Conservation (phyloP, 75 land plant species). For the Sequoia sempervirens region DNA sequence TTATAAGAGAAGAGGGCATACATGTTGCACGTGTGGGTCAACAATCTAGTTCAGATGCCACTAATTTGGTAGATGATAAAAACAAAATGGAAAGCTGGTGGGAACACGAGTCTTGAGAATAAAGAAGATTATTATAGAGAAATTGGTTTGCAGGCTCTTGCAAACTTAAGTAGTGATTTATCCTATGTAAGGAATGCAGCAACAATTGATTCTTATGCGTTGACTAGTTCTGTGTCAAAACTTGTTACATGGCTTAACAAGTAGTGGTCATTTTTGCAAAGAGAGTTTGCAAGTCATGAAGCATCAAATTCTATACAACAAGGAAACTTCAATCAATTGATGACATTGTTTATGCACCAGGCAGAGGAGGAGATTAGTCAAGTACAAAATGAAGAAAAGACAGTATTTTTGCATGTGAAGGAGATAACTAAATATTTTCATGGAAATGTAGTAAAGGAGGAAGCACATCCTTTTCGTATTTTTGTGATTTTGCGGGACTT, state of each 20-base stretch:
- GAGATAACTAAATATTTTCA: slow-evolving; percentile 58
- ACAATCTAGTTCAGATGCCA: slow-evolving; percentile 15
- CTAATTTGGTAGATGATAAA: neutral
- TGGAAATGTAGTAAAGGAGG: slow-evolving; percentile 52
- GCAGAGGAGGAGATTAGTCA: slow-evolving; percentile 41
- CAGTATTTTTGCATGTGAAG: slow-evolving; percentile 40
- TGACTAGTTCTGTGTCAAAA: slow-evolving; percentile 22
- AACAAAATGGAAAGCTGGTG: neutral
- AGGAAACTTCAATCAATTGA: slow-evolving; percentile 34
- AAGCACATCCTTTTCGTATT: slow-evolving; percentile 51
- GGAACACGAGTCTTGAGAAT: neutral
- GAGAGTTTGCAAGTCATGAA: slow-evolving; percentile 1
- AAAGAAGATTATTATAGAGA: slow-evolving; percentile 17
- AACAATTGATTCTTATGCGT: slow-evolving; percentile 30
- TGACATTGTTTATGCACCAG: slow-evolving; percentile 35
- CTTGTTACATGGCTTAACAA: slow-evolving; percentile 28
- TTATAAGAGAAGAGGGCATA: no score
- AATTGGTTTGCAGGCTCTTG: slow-evolving; percentile 41
- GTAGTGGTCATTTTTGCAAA: slow-evolving; percentile 11
- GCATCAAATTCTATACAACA: slow-evolving; percentile 10
- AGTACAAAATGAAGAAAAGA: slow-evolving; percentile 36
- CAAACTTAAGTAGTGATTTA: slow-evolving; percentile 36
- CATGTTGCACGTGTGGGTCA: no score
- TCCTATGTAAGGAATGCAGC: slow-evolving; percentile 46
- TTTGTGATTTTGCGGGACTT: slow-evolving; percentile 59